Conservation (phyloP, 495 filamentous ascomycete species). For the Aspergillus egyptiacus region DNA sequence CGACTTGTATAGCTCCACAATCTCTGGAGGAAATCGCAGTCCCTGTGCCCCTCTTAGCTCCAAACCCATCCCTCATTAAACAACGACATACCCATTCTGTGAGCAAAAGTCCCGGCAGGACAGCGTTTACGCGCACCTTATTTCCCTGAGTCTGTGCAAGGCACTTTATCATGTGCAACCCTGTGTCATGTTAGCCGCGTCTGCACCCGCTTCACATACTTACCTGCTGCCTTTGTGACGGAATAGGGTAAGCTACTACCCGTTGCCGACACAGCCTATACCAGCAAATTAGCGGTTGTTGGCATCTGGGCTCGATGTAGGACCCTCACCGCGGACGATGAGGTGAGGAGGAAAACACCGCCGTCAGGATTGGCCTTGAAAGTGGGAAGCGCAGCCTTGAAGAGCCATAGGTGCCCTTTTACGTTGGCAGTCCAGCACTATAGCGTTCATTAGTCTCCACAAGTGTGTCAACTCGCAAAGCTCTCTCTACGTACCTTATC, state of each 20-base stretch:
- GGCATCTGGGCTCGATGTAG: not conserved
- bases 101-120: constrained; percentile 59
- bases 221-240: constrained; percentile 60
- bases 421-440: constrained; percentile 66
- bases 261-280: constrained; percentile 37
- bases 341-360: constrained; percentile 63
- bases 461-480: not conserved
- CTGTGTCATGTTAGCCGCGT: constrained; percentile 21
- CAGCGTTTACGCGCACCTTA: constrained; percentile 62
- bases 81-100: constrained; percentile 63
- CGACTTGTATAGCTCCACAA: constrained; percentile 31
- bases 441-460: constrained; percentile 1
- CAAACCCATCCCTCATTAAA: not conserved
- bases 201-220: not conserved
- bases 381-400: constrained; percentile 56
- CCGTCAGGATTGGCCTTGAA: constrained; percentile 66
- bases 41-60: constrained; percentile 30
- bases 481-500: constrained; percentile 46
- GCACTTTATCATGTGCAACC: constrained; percentile 66
- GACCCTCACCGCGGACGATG: constrained; percentile 49
- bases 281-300: not conserved
- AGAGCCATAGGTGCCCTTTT: constrained; percentile 57
- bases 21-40: constrained; percentile 37
- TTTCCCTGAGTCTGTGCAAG: constrained; percentile 60
- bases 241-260: constrained; percentile 62